Evolutionary conservation across 208 protist genomes (phyloP).

Genomic region (Trypanosoma congolense): DNA sequence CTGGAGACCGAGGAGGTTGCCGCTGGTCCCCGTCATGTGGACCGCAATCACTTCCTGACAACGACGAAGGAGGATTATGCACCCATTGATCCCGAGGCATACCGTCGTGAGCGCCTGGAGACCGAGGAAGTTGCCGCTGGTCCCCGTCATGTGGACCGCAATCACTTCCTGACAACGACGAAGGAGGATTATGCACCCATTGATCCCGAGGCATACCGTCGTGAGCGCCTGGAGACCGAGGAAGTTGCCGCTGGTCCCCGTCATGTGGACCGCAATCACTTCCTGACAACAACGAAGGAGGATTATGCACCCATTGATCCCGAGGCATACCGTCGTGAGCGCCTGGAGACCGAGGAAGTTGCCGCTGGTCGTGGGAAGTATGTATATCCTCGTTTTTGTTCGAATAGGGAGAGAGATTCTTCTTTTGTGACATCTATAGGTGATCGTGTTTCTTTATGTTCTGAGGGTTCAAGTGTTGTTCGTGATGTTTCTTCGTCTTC

Average conservation of each 20-base stretch:
- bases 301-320: constrained; percentile 17
- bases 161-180: constrained; percentile 9
- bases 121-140: not conserved
- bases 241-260: not conserved
- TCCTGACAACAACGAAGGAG: constrained; percentile 17
- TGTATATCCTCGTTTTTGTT: no score
- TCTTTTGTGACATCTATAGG: no score
- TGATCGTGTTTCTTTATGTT: no score
- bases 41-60: constrained; percentile 18
- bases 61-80: constrained; percentile 17
- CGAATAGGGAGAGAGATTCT: no score
- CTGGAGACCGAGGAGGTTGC: constrained; percentile 2
- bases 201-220: constrained; percentile 5
- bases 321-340: not conserved
- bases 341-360: constrained; percentile 2
- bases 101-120: not conserved
- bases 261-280: constrained; percentile 17
- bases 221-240: not conserved
- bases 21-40: constrained; percentile 7
- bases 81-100: constrained; percentile 16
- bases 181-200: constrained; percentile 14
- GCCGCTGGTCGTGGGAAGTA: no score
- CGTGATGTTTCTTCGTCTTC: no score
- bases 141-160: constrained; percentile 6
- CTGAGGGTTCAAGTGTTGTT: no score